Evolutionary conservation across 1,139 yeast species (phyloP), one percentile per base, ranked within the genome.

Genomic region (Meyerozyma sp.): DNA sequence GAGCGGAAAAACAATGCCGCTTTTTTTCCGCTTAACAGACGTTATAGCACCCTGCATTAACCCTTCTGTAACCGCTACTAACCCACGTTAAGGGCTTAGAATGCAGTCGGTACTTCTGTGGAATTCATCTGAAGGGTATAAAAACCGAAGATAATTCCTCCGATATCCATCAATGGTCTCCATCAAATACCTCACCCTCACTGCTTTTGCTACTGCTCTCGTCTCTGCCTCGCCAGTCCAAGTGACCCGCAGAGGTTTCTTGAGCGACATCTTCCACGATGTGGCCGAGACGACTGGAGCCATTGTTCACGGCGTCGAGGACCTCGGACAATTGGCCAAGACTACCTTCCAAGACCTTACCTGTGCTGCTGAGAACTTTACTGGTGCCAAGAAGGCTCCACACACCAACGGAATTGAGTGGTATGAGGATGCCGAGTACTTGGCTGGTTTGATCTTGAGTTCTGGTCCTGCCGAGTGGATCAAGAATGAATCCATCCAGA

Each of bases 391-490:
- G 6, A 16, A 34, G n/a, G 26, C 21, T 16, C 37, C 37, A 8
- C 37, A 34, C 37, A 34, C 37, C 26, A 34, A 34, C 14, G 37
- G 37, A 5, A 34, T 34, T 20, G 37, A 34, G 14, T 34, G 37
- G 37, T 34, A 34, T 13, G 37, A 34, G 16, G 37, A 34, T 18
- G 37, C 37, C 14, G 37, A 34, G 37, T 34, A 34, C 37, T 18
- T 34, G 25, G 37, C 37, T n/a, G 37, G 37, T 5, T 18, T 34
- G 27, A 34, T 34, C 11, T 34, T 34, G 37, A 34, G 16, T 21
- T 20, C 25, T 21, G 37, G 37, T 18, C 26, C 26, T 10, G 26
- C 37, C 20, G 37, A 34, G 37, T 34, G 16, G 16, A 16, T 34
- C 26, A 21, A 34, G 26, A 34, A 34, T 14, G 16, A 34, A 13